phyloP scores from a whole-genome alignment of 345 rosid species.

The Camelina hispida region DNA sequence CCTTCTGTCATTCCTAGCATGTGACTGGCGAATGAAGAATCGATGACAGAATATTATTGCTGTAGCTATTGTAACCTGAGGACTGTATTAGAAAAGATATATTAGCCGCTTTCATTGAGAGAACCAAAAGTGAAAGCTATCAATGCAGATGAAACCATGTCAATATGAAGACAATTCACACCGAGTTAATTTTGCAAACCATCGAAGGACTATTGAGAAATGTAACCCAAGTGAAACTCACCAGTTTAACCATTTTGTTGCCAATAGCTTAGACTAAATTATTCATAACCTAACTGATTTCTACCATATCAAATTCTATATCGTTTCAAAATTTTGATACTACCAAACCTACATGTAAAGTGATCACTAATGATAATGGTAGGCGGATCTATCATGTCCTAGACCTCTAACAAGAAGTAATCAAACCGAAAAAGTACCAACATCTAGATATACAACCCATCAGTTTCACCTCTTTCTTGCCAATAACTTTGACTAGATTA shows the following conservation, averaged over 20 bases:
- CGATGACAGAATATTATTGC: conserved; percentile 97
- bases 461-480: conserved; percentile 8
- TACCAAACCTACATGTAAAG: conserved; percentile 6
- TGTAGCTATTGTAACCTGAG: conserved; percentile 98
- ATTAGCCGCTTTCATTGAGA: conserved; percentile 22
- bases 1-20: conserved; percentile 94
- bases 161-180: conserved; percentile 8
- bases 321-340: background rate
- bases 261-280: conserved; percentile 4
- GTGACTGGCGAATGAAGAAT: conserved; percentile 96
- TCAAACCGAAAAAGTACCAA: conserved; percentile 17
- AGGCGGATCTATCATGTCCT: conserved; percentile 4
- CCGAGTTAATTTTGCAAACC: background rate
- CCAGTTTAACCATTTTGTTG: conserved; percentile 3
- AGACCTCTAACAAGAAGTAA: background rate
- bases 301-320: conserved; percentile 13
- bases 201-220: background rate
- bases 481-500: conserved; percentile 17
- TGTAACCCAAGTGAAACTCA: conserved; percentile 3
- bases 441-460: background rate
- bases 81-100: conserved; percentile 62
- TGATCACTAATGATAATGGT: background rate
- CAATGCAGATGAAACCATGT: conserved; percentile 29
- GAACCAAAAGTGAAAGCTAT: conserved; percentile 22
- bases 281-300: background rate